Conservation (phyloP, 805 yeast species). For the Cyberlindnera mycetangii region DNA sequence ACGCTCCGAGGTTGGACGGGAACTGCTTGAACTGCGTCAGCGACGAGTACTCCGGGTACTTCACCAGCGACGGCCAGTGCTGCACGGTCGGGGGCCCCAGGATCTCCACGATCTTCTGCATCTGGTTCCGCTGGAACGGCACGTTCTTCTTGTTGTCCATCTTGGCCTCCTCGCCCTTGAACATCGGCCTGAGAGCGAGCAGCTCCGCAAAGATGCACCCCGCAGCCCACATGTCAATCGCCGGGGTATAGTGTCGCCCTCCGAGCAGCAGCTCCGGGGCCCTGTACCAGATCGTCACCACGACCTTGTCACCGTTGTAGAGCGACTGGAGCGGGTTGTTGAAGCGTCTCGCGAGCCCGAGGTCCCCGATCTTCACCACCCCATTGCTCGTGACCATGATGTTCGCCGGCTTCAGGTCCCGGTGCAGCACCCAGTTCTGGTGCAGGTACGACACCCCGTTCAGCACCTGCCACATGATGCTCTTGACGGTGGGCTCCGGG, state of each 20-base stretch:
- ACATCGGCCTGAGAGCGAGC: slow-evolving; percentile 83
- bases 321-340: slow-evolving; percentile 82
- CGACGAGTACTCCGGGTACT: slow-evolving; percentile 80
- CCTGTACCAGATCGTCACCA: slow-evolving; percentile 95
- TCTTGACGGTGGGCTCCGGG: slow-evolving; percentile 75
- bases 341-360: slow-evolving; percentile 87
- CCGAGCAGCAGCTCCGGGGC: slow-evolving; percentile 92
- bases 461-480: slow-evolving; percentile 87
- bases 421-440: slow-evolving; percentile 93
- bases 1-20: slow-evolving; percentile 65
- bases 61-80: slow-evolving; percentile 75
- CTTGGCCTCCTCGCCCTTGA: slow-evolving; percentile 97
- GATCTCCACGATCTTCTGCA: slow-evolving; percentile 88
- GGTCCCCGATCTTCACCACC: slow-evolving; percentile 91
- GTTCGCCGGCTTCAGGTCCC: slow-evolving; percentile 97
- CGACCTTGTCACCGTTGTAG: slow-evolving; percentile 92
- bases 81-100: slow-evolving; percentile 80
- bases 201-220: slow-evolving; percentile 94
- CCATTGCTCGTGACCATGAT: slow-evolving; percentile 93
- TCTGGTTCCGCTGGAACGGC: slow-evolving; percentile 91
- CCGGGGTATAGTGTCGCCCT: slow-evolving; percentile 88
- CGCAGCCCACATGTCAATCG: slow-evolving; percentile 92
- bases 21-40: slow-evolving; percentile 57
- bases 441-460: slow-evolving; percentile 91
- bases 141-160: slow-evolving; percentile 90